Evolutionary conservation across 208 protist genomes (phyloP), one percentile per base, ranked within the genome.

Genomic region (Zelonia costaricensis): DNA sequence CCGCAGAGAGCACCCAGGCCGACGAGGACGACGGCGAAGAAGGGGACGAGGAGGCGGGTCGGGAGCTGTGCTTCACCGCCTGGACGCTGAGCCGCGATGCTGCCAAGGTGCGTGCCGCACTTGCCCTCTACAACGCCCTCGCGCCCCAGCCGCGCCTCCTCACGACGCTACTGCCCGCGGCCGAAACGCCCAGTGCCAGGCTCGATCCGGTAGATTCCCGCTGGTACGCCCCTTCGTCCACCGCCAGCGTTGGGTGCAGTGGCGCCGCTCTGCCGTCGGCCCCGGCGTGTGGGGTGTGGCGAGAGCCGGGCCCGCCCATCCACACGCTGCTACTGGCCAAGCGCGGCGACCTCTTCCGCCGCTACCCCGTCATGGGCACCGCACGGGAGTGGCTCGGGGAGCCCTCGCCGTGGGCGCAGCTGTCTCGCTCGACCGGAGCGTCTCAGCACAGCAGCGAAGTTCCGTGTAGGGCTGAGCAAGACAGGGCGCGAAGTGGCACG

Each of bases 71-170:
- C 40, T 88, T 89, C 52, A 93, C 89, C 1, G 69, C 78, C 10
- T 85, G 83, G 73, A 80, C 86, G 1, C 74, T 95, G 15, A 78
- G 63, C 35, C 74, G 53, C 44, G 82, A 95, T 51, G 62, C 59
- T 10, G 63, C 12, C 13, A 95, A 95, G 59, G 89, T 95, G 16
- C 76, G 59, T 0, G 76, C 71, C 8, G 89, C 89, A 25, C 68
- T 95, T 12, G 52, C 69, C 5, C 59, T 91, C 20, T 95, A 86
- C 80, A 95, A 95, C 71, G 76, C 70, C 43, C 90, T 85, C 56
- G 59, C 69, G 7, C 59, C 72, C 5, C 62, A 47, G 6, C 86
- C 89, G 12, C 80, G 89, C 8, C 44, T 95, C 8, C 64, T 95
- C 45, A 44, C 63, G 2, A 64, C 76, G 15, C 64, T 90, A 18